phyloP scores from a whole-genome alignment of 2,329 filamentous ascomycete genomes.

The Apiospora koreana region DNA sequence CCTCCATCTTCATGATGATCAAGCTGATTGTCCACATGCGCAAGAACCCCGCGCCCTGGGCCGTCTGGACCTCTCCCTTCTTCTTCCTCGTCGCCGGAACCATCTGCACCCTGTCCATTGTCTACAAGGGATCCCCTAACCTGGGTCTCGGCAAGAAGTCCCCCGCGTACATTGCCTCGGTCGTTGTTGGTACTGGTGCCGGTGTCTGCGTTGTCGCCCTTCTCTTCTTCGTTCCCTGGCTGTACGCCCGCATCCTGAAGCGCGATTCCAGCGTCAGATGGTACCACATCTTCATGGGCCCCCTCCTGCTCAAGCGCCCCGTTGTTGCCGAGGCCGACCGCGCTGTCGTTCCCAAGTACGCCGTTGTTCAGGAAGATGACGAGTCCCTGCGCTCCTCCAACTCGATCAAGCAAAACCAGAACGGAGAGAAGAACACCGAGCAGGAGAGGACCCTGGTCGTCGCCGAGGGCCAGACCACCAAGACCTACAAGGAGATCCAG shows the following conservation, averaged over 20 bases:
- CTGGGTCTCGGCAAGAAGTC: conserved; percentile 68
- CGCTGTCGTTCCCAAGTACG: conserved; percentile 71
- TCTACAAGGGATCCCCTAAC: conserved; percentile 78
- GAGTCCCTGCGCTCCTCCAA: conserved; percentile 3
- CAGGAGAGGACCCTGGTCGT: conserved; percentile 46
- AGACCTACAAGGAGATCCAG: conserved; percentile 62
- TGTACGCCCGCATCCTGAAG: conserved; percentile 68
- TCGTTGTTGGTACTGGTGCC: conserved; percentile 64
- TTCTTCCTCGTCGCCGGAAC: conserved; percentile 78
- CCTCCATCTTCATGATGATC: conserved; percentile 72
- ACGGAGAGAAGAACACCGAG: conserved; percentile 18
- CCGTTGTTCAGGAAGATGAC: conserved; percentile 68
- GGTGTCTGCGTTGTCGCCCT: conserved; percentile 61
- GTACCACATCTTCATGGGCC: conserved; percentile 64
- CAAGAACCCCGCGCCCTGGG: conserved; percentile 71
- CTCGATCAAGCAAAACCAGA: not conserved
- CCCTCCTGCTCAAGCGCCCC: conserved; percentile 63
- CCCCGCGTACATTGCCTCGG: conserved; percentile 64
- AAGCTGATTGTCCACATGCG: conserved; percentile 71
- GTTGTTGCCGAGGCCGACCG: conserved; percentile 51
- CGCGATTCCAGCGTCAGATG: conserved; percentile 65
- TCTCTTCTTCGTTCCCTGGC: conserved; percentile 73
- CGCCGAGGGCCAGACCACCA: conserved; percentile 50
- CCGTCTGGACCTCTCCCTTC: conserved; percentile 71
- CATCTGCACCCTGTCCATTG: conserved; percentile 74